Percentiles rank a stretch among this genome's conserved stretches.
phyloP scores from a whole-genome alignment of 192 early-diverging fungal species.

The Backusella tuberculispora region DNA sequence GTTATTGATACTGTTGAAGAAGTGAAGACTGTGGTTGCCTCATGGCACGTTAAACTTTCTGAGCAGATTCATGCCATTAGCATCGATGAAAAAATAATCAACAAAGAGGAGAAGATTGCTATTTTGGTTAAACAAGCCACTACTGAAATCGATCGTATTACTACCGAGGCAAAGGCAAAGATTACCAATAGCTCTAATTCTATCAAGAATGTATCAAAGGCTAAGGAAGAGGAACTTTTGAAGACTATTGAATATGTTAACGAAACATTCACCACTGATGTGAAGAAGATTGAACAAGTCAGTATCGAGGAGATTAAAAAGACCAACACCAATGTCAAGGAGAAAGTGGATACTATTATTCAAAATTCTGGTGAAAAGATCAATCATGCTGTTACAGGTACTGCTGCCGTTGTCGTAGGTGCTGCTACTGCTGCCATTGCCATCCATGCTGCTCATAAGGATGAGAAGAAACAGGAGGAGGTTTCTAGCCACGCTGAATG shows the following conservation, averaged over 20 bases:
- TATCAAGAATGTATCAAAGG: slow-evolving; percentile 19
- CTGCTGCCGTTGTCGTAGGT: slow-evolving; percentile 15
- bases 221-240: slow-evolving; percentile 24
- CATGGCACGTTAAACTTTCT: slow-evolving; percentile 2
- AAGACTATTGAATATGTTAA: slow-evolving; percentile 7
- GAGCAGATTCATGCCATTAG: slow-evolving; percentile 19
- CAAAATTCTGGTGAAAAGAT: slow-evolving; percentile 17
- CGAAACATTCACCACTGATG: slow-evolving; percentile 7
- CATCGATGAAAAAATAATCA: background rate
- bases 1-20: slow-evolving; percentile 25
- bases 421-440: slow-evolving; percentile 16
- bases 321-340: slow-evolving; percentile 9
- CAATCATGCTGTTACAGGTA: background rate
- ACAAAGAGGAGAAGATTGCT: slow-evolving; percentile 15
- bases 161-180: slow-evolving; percentile 6
- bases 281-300: slow-evolving; percentile 21
- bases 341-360: background rate
- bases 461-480: slow-evolving; percentile 5
- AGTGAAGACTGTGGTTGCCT: slow-evolving; percentile 1
- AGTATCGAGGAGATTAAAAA: slow-evolving; percentile 9
- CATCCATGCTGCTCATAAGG: background rate
- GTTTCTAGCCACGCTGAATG: background rate
- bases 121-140: slow-evolving; percentile 8
- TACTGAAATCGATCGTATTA: slow-evolving; percentile 18
- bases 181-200: background rate